Evolutionary conservation across 139 green algal genomes (phyloP).

Genomic region (Haematococcus lacustris): DNA sequence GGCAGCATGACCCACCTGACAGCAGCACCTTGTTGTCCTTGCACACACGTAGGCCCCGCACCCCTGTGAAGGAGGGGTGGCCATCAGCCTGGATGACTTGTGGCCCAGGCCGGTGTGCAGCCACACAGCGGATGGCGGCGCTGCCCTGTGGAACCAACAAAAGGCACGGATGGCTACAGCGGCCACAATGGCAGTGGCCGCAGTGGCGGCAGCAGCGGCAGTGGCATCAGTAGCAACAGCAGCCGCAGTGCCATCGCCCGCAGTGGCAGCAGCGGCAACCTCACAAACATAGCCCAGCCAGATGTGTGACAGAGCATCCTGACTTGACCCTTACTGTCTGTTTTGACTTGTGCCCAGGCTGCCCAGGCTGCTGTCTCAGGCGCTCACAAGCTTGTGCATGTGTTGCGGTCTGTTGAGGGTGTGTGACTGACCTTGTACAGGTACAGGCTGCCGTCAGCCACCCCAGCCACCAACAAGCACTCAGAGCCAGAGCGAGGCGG

Average conservation of each 20-base stretch:
- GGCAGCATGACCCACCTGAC: slow-evolving; percentile 21
- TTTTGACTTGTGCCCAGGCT: no score
- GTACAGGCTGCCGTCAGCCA: slow-evolving; percentile 49
- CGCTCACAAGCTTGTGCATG: no score
- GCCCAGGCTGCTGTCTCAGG: no score
- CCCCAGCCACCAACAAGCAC: slow-evolving; percentile 44
- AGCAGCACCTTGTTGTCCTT: slow-evolving; percentile 32
- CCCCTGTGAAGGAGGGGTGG: slow-evolving; percentile 29
- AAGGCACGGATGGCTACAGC: neutral
- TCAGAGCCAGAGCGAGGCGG: slow-evolving; percentile 21
- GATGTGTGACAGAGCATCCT: no score
- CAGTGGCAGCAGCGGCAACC: no score
- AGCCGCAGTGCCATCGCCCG: no score
- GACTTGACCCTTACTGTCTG: no score
- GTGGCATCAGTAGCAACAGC: no score
- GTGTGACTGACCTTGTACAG: slow-evolving; percentile 44
- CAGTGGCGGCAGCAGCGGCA: no score
- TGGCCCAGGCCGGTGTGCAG: slow-evolving; percentile 37
- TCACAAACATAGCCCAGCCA: no score
- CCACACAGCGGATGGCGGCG: slow-evolving; percentile 30
- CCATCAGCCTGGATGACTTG: slow-evolving; percentile 40
- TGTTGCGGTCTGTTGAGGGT: neutral
- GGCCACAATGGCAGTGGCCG: neutral
- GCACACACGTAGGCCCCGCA: slow-evolving; percentile 41
- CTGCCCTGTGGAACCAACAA: slow-evolving; percentile 15